phyloP scores from a whole-genome alignment of 345 rosid species.

The Boechera divaricarpa region DNA sequence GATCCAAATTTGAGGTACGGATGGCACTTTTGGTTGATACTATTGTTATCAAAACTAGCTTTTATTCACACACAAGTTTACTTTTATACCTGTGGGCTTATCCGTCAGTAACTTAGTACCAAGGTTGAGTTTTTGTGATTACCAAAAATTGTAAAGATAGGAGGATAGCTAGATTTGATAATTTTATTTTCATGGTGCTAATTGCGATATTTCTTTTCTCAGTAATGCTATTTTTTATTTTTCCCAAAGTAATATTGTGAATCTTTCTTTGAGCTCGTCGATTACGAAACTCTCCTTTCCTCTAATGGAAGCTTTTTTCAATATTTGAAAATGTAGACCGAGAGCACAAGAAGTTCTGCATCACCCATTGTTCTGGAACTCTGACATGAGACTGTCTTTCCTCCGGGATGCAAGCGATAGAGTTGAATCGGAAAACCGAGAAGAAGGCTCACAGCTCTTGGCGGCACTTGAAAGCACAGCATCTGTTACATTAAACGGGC shows the following conservation, averaged over 20 bases:
- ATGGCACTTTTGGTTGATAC: not conserved
- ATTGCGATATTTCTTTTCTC: not conserved
- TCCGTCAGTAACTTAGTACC: not conserved
- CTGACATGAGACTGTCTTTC: slow-evolving; percentile 68
- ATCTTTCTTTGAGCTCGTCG: not conserved
- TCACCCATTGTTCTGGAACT: slow-evolving; percentile 78
- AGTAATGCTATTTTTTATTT: not conserved
- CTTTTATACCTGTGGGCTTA: not conserved
- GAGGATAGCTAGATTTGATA: too few relatives aligned
- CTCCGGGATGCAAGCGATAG: slow-evolving; percentile 77
- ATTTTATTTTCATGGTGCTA: too few relatives aligned
- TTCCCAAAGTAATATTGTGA: not conserved
- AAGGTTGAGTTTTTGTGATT: not conserved
- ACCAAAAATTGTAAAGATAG: not conserved
- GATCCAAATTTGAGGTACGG: slow-evolving; percentile 60
- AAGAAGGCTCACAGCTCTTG: slow-evolving; percentile 56
- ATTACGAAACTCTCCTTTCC: not conserved
- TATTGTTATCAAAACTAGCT: not conserved
- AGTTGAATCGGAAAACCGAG: slow-evolving; percentile 69
- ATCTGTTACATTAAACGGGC: slow-evolving; percentile 54
- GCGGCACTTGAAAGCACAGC: slow-evolving; percentile 64
- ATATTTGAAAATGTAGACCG: slow-evolving; percentile 53
- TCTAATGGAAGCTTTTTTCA: not conserved
- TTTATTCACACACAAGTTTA: slow-evolving; percentile 3
- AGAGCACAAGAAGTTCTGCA: slow-evolving; percentile 55